Conservation (phyloP, 139 green algal species). For the Chlamydomonas sphaeroides region DNA sequence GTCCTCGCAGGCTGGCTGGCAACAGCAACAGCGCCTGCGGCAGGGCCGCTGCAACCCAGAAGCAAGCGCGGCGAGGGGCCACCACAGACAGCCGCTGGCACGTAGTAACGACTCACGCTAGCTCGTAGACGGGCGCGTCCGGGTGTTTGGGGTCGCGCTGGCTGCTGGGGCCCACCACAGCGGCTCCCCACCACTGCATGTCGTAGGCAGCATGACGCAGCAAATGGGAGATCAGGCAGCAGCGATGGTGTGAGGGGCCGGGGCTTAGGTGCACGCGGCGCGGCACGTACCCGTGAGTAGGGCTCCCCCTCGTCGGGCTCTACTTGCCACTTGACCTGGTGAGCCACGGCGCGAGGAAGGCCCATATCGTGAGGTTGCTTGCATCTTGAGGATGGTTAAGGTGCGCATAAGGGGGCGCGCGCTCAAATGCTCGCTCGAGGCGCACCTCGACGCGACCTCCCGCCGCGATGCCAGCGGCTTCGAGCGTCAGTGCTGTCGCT, state of each 20-base stretch:
- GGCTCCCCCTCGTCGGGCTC: constrained; percentile 25
- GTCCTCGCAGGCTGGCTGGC: no score
- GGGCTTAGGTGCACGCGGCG: no score
- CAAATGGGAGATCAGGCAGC: no score
- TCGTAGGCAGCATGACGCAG: not conserved
- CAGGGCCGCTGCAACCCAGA: not conserved
- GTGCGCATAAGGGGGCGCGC: no score
- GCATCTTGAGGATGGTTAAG: not conserved
- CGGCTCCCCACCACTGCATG: constrained; percentile 38
- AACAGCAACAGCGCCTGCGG: no score
- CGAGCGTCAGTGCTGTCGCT: not conserved
- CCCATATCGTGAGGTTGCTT: not conserved
- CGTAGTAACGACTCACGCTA: constrained; percentile 42
- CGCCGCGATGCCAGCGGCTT: not conserved
- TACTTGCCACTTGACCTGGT: constrained; percentile 40
- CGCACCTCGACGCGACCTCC: constrained; percentile 12
- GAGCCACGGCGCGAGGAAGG: not conserved
- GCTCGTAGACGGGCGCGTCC: not conserved
- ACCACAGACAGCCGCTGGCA: no score
- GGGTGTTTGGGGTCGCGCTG: not conserved
- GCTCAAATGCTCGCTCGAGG: no score
- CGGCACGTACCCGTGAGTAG: constrained; percentile 3
- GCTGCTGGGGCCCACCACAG: constrained; percentile 12
- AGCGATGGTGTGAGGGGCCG: no score
- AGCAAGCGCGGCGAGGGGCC: no score